phyloP scores from a whole-genome alignment of 768 basidiomycete species.

The Boletus eberwhitei region DNA sequence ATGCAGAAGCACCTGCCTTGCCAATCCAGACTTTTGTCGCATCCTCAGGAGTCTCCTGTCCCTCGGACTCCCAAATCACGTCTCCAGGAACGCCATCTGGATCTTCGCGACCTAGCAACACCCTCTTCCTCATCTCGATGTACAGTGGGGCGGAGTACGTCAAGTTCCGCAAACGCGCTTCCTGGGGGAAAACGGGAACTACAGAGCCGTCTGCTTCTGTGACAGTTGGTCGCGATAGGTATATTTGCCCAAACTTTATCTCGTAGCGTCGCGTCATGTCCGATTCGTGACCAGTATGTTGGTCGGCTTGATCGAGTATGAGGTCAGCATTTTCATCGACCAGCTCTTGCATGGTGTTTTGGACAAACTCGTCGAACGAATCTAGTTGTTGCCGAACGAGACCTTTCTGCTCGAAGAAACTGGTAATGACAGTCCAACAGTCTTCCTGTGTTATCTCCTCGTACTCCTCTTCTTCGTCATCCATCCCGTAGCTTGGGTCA shows the following conservation, averaged over 20 bases:
- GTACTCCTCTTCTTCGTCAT: constrained; percentile 53
- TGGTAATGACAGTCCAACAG: constrained; percentile 93
- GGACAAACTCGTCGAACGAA: constrained; percentile 98
- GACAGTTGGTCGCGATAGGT: constrained; percentile 89
- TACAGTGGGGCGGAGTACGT: constrained; percentile 96
- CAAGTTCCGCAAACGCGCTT: constrained; percentile 89
- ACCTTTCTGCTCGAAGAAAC: constrained; percentile 97
- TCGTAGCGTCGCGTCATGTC: constrained; percentile 90
- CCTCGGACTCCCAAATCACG: constrained; percentile 70
- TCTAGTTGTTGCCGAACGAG: constrained; percentile 97
- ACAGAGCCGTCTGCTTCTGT: constrained; percentile 96
- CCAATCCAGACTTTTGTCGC: constrained; percentile 91
- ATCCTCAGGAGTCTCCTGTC: constrained; percentile 60
- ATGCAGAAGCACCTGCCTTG: constrained; percentile 53
- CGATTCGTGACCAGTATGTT: constrained; percentile 86
- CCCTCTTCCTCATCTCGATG: constrained; percentile 90
- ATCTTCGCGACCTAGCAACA: constrained; percentile 77
- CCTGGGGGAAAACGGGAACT: constrained; percentile 93
- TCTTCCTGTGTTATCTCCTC: constrained; percentile 90
- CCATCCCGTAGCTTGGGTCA: constrained; percentile 54
- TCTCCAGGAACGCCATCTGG: constrained; percentile 79
- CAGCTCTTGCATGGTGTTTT: constrained; percentile 99
- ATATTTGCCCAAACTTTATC: constrained; percentile 97
- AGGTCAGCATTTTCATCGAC: constrained; percentile 96
- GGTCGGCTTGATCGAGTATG: constrained; percentile 93